A percentile compares a stretch with the other conserved stretches of the same genome.
Conservation (phyloP, 371 early-diverging fungal species). For the Parasitella parasitica region DNA sequence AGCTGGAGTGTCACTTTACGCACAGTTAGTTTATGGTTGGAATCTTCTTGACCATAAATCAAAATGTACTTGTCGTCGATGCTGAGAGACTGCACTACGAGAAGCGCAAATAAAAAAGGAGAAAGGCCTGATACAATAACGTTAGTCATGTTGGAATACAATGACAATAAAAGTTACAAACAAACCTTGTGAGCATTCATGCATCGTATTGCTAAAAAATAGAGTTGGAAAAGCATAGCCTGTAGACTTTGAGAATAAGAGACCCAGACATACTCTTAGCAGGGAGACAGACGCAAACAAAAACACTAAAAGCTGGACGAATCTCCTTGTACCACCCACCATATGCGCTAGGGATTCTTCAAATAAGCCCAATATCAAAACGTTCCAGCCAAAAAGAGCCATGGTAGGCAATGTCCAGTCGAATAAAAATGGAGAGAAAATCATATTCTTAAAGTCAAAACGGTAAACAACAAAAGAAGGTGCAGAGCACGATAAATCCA, state of each 20-base stretch:
- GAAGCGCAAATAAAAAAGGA: slow-evolving; percentile 57
- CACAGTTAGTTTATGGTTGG: slow-evolving; percentile 38
- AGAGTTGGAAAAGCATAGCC: slow-evolving; percentile 58
- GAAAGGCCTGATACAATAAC: slow-evolving; percentile 40
- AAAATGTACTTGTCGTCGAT: slow-evolving; percentile 55
- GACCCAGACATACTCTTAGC: slow-evolving; percentile 49
- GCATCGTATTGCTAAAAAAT: slow-evolving; percentile 61
- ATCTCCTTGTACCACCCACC: slow-evolving; percentile 48
- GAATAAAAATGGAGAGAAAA: slow-evolving; percentile 50
- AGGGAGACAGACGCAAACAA: slow-evolving; percentile 29
- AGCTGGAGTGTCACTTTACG: slow-evolving; percentile 51
- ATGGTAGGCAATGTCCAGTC: slow-evolving; percentile 33
- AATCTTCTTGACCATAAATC: slow-evolving; percentile 38
- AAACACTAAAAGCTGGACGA: slow-evolving; percentile 31
- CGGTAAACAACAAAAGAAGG: slow-evolving; percentile 51
- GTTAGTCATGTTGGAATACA: background rate
- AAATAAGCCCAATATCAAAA: slow-evolving; percentile 50
- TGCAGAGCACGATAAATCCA: slow-evolving; percentile 42
- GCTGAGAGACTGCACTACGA: slow-evolving; percentile 57
- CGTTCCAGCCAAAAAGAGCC: slow-evolving; percentile 42
- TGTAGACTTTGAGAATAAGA: slow-evolving; percentile 54
- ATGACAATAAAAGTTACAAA: background rate
- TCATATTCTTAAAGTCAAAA: slow-evolving; percentile 33
- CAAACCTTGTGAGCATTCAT: slow-evolving; percentile 64
- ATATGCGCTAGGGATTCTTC: slow-evolving; percentile 50